A percentile compares a stretch with the other conserved stretches of the same genome.
Evolutionary conservation across 1,284 basidiomycete genomes (phyloP).

Genomic region (Trichosporon asahii): DNA sequence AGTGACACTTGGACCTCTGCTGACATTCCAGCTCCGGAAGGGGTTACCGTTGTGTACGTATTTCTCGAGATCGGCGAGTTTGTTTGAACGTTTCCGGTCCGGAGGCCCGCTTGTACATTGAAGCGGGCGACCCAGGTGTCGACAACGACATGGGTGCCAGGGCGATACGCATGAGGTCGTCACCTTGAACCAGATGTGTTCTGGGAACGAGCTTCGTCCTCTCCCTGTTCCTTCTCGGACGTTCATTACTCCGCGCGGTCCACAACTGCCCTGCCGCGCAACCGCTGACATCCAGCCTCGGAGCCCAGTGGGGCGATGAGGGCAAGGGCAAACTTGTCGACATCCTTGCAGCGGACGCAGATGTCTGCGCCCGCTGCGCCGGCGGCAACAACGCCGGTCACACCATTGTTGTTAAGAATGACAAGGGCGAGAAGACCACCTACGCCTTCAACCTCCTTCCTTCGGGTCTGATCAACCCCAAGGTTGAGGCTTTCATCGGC

Average conservation of each 20-base stretch:
- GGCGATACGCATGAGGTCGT: neutral
- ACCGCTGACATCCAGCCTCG: conserved; percentile 55
- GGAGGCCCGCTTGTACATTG: neutral
- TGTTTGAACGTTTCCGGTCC: neutral
- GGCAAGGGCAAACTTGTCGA: conserved; percentile 96
- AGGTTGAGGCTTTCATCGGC: conserved; percentile 84
- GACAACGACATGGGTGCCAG: neutral
- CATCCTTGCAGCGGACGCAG: conserved; percentile 79
- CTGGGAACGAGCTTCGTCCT: neutral
- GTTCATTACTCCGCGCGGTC: neutral
- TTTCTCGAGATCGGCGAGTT: neutral
- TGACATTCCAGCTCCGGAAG: conserved; percentile 21
- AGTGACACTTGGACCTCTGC: neutral
- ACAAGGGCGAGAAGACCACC: conserved; percentile 67
- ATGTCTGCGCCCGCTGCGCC: conserved; percentile 93
- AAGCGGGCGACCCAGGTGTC: neutral
- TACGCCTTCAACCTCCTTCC: conserved; percentile 96
- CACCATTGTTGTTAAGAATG: conserved; percentile 83
- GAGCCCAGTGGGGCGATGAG: conserved; percentile 93
- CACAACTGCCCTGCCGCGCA: neutral
- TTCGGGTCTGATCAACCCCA: conserved; percentile 84
- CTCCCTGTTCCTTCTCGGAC: neutral
- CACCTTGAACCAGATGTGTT: neutral
- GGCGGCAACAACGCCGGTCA: conserved; percentile 99
- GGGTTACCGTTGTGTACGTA: conserved; percentile 29